Base-by-base conservation (phyloP, 306 rosid species). In the Vigna radiata region DNA sequence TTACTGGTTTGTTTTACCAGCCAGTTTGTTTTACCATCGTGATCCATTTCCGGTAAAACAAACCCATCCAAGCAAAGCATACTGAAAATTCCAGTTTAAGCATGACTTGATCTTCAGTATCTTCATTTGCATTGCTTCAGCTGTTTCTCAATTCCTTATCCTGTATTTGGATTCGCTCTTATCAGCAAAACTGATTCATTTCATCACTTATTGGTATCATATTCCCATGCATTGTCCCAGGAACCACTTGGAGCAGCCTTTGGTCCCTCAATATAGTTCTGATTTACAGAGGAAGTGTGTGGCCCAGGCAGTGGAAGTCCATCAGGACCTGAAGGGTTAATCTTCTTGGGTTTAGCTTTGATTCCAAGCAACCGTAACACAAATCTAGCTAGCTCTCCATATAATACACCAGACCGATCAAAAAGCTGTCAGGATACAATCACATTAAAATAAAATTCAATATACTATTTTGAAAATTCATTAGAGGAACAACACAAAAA, bases 361-460 rank as follows among this genome's bases (percentile, higher is more conserved):
- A 92, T 65, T 62, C 96, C 97, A 37, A 92, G 90, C 68, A 92
- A 64, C 65, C 96, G 88, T 75, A 90, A 61, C 8, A 87, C 97
- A 75, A 90, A 90, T 84, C 92, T 87, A 43, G 94, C 97, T 33
- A 92, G 87, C 84, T 90, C 97, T 69, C 96, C 97, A 12, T 92
- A 92, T 25, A 90, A 85, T 54, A 92, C 1, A 55, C 97, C 97
- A 17, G 93, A 90, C 58, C 92, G 91, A 73, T 92, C 93, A 74
- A 90, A 89, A 72, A 92, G 91, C 96, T 92, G 97, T 73, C 66
- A 52, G 14, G 54, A 41, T 68, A 49, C 82, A 19, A 50, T 41
- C 54, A 11, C 70, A 67, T 58, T 13, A 67, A 56, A 27, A 23
- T 43, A 39, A 58, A 12, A 54, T 39, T 27, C 62, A 79, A 8